These are phyloP conservation scores for Endoconidiophora laricicola DNA, from an alignment of 2,329 filamentous ascomycete species.

Conservation along the genomic window DNA sequence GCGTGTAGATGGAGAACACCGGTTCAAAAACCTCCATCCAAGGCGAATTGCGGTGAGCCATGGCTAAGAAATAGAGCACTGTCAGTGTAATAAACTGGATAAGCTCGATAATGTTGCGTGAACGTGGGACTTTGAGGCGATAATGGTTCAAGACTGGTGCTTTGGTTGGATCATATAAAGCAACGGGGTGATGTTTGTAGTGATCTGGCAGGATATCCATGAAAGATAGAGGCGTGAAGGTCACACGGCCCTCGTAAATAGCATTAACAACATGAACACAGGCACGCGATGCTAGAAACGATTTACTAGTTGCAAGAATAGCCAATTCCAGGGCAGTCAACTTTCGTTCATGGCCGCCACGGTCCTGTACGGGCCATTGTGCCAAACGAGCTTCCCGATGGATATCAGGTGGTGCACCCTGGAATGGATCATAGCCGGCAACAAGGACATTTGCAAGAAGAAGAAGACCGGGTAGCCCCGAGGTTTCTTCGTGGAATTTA, in stretches of 20 bases:
- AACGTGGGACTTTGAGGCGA: slow-evolving; percentile 52
- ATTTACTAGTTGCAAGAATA: slow-evolving; percentile 54
- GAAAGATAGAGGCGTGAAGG: slow-evolving; percentile 54
- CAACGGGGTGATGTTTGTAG: slow-evolving; percentile 54
- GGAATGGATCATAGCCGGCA: slow-evolving; percentile 12
- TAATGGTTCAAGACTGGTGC: slow-evolving; percentile 55
- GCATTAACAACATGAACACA: slow-evolving; percentile 56
- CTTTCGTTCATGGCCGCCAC: slow-evolving; percentile 31
- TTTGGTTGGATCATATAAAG: slow-evolving; percentile 49
- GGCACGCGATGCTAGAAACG: slow-evolving; percentile 46
- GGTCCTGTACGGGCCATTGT: slow-evolving; percentile 23
- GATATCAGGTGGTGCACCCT: slow-evolving; percentile 21
- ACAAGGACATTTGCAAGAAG: slow-evolving; percentile 42
- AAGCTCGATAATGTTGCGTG: slow-evolving; percentile 48
- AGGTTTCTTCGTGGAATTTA: slow-evolving; percentile 50
- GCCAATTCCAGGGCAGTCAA: slow-evolving; percentile 55
- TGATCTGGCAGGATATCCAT: slow-evolving; percentile 59
- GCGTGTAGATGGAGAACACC: slow-evolving; percentile 45
- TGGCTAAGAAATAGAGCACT: slow-evolving; percentile 44
- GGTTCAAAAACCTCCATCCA: slow-evolving; percentile 30
- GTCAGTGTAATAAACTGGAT: slow-evolving; percentile 49
- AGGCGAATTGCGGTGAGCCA: slow-evolving; percentile 39
- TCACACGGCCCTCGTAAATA: slow-evolving; percentile 50
- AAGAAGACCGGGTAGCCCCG: slow-evolving; percentile 44
- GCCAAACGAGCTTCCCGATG: slow-evolving; percentile 28